Percentiles rank a stretch among this genome's conserved stretches.
Conservation (phyloP, 148 eudicot genomes). For the Persicaria maculosa region DNA sequence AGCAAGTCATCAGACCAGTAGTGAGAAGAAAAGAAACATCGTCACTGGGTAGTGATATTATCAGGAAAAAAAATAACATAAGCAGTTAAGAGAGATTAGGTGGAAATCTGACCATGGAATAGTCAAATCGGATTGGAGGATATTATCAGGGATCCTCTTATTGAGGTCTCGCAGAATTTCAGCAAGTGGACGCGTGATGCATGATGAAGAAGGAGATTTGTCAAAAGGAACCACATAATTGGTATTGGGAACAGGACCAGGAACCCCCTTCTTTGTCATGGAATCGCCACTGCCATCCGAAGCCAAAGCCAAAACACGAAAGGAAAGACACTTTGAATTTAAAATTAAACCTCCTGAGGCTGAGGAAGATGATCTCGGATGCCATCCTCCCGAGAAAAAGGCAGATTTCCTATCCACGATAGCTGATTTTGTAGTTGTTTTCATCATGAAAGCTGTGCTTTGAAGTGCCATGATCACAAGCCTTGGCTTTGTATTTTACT, state of each 20-base stretch:
- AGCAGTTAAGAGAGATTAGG: slow-evolving; percentile 8
- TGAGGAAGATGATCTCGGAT: not conserved
- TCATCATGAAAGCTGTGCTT: slow-evolving; percentile 17
- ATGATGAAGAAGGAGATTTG: slow-evolving; percentile 51
- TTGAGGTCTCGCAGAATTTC: slow-evolving; percentile 90
- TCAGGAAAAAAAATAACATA: not conserved
- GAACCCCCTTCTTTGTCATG: slow-evolving; percentile 23
- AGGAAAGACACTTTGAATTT: not conserved
- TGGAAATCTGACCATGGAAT: slow-evolving; percentile 54
- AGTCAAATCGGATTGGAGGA: slow-evolving; percentile 33
- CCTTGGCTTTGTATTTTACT: not conserved
- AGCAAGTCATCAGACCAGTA: slow-evolving; percentile 13
- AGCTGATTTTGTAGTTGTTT: slow-evolving; percentile 11
- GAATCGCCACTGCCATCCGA: slow-evolving; percentile 20
- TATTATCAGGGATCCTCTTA: slow-evolving; percentile 79
- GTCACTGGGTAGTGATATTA: not conserved
- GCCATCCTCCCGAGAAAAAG: slow-evolving; percentile 7
- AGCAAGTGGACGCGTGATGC: slow-evolving; percentile 77
- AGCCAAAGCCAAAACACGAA: slow-evolving; percentile 28
- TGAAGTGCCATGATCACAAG: slow-evolving; percentile 26
- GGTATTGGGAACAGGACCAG: slow-evolving; percentile 36
- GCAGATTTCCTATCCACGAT: not conserved
- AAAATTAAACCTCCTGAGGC: not conserved
- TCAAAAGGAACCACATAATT: slow-evolving; percentile 90
- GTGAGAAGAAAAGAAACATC: not conserved